Evolutionary conservation across 2,329 filamentous ascomycete genomes (phyloP).

Genomic region (Pseudogymnoascus sp.): DNA sequence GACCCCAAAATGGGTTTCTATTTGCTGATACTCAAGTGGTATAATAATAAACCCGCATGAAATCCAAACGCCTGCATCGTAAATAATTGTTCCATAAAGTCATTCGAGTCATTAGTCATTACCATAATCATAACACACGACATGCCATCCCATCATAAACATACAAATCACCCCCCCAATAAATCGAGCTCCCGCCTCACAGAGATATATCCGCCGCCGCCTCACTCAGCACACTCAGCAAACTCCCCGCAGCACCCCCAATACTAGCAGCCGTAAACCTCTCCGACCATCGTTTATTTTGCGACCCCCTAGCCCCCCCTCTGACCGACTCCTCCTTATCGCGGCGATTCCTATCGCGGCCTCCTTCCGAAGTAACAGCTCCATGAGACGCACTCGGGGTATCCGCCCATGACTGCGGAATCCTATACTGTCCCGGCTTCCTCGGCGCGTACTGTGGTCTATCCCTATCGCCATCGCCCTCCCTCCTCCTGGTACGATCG

Average conservation of each 20-base stretch:
- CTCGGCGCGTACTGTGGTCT: conserved; percentile 24
- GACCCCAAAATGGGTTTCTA: neutral
- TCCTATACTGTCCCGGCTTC: conserved; percentile 2
- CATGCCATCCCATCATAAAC: neutral
- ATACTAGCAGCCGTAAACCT: conserved; percentile 52
- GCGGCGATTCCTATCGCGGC: neutral
- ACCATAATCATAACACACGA: conserved; percentile 2
- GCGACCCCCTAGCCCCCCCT: conserved; percentile 36
- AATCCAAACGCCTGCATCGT: neutral
- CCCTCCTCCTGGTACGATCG: conserved; percentile 11
- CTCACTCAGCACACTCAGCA: conserved; percentile 52
- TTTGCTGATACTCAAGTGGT: neutral
- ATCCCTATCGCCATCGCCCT: conserved; percentile 33
- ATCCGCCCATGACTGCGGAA: neutral
- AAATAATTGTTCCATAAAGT: neutral
- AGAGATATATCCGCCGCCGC: conserved; percentile 35
- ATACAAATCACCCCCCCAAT: neutral
- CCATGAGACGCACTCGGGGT: neutral
- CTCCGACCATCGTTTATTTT: conserved; percentile 37
- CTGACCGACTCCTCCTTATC: conserved; percentile 12
- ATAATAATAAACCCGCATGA: neutral
- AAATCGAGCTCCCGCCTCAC: neutral
- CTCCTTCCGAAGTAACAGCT: neutral
- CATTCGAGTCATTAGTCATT: neutral
- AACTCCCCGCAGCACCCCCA: conserved; percentile 52